Percentiles rank a stretch among this genome's conserved stretches.
Evolutionary conservation across 352 stramenopile genomes (phyloP).

Genomic region (Phytophthora capsici): DNA sequence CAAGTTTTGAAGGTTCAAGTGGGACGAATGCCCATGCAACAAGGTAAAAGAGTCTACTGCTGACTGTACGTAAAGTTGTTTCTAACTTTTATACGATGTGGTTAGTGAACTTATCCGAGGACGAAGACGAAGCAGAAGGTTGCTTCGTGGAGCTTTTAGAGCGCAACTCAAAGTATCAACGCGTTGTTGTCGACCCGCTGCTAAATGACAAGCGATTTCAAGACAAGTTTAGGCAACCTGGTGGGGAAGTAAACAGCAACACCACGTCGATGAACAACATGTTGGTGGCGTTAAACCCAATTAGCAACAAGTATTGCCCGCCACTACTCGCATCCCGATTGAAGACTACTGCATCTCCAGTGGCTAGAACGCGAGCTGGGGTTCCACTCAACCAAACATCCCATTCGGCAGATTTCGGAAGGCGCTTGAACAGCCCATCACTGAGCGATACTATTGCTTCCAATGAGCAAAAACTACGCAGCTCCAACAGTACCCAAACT

Average conservation of each 20-base stretch:
- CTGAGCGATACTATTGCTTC: neutral
- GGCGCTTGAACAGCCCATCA: neutral
- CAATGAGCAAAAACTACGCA: slow-evolving; percentile 8
- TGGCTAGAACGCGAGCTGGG: neutral
- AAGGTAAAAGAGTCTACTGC: slow-evolving; percentile 21
- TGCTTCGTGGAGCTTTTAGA: slow-evolving; percentile 70
- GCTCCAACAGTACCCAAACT: slow-evolving; percentile 19
- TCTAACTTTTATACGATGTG: neutral
- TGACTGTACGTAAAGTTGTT: too few species aligned
- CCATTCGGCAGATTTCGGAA: neutral
- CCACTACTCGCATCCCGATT: slow-evolving; percentile 61
- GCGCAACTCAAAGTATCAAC: slow-evolving; percentile 52
- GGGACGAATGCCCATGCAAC: slow-evolving; percentile 36
- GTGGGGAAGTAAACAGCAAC: slow-evolving; percentile 27
- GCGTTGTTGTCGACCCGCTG: slow-evolving; percentile 62
- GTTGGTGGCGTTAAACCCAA: slow-evolving; percentile 46
- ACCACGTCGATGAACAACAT: slow-evolving; percentile 51
- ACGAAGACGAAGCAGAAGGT: slow-evolving; percentile 41
- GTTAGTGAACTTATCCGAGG: slow-evolving; percentile 24
- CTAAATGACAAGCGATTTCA: slow-evolving; percentile 64
- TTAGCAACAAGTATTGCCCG: slow-evolving; percentile 59
- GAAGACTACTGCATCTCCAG: slow-evolving; percentile 15
- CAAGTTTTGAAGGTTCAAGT: slow-evolving; percentile 43
- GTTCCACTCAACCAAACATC: slow-evolving; percentile 14
- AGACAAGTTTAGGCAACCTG: slow-evolving; percentile 56